Evolutionary conservation across 1,139 yeast genomes (phyloP), one percentile per base, ranked within the genome.

Genomic region (Saccharomyces pastorianus): DNA sequence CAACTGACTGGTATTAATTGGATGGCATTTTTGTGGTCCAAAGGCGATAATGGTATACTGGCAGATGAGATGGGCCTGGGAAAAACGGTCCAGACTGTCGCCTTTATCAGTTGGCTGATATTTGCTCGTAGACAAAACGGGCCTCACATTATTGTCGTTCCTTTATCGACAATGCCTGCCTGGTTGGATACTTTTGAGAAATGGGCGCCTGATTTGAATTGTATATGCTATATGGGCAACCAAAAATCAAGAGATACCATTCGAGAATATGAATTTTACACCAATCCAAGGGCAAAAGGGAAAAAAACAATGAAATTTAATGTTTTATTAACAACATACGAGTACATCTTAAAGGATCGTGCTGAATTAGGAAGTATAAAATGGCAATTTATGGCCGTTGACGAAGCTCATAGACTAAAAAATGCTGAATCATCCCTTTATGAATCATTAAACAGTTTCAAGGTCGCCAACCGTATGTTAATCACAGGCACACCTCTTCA

Each of bases 11-110:
- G 99, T 58, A 79, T 95, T 59, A 95, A 95, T 71, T 95, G 99
- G 99, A 95, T 95, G 99, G 99, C 99, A 0, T 95, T 90, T 68
- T 76, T 95, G 59, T 95, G 99, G 99, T 88, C 96, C 2, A 81
- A 97, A 67, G 89, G 93, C 70, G 97, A 93, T 72, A 95, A 93
- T 70, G 99, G 99, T 54, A 95, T 95, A 53, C 75, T 95, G 50
- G 99, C 99, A 5, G 99, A 95, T 75, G 99, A 95, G 71, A 95
- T 95, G 99, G 99, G 99, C 55, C 78, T 95, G 54, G 99, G 99
- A 63, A 93, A 93, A 70, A 93, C 99, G 6, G 97, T 93, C 27
- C 99, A 93, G 73, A 93, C 99, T 0, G 96, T 95, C 13, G 81
- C 96, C 2, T 95, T 95, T 66, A 76, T 95, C 59, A 87, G 96